Conservation (phyloP, 768 basidiomycete species). For the Sporobolomyces phaffii region DNA sequence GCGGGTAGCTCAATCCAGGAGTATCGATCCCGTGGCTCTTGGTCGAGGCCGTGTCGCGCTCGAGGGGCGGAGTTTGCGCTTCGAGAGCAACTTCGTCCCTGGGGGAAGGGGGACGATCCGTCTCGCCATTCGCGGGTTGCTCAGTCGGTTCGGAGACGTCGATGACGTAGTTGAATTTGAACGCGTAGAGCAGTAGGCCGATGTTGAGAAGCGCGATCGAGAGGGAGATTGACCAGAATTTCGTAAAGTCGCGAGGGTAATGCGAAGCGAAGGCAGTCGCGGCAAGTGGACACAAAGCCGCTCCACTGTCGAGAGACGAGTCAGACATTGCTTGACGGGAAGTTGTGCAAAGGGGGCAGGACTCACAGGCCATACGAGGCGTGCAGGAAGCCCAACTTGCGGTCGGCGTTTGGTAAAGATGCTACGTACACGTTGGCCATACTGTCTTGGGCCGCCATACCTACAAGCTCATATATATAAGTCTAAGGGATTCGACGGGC, state of each 20-base stretch:
- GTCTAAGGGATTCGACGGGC: not conserved
- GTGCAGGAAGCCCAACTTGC: constrained; percentile 17
- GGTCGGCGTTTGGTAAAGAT: not conserved
- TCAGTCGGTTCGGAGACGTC: constrained; percentile 7
- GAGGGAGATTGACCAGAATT: constrained; percentile 27
- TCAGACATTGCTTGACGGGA: not conserved
- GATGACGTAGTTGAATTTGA: constrained; percentile 28
- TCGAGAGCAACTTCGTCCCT: constrained; percentile 9
- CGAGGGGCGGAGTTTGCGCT: not conserved
- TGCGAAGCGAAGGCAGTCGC: constrained; percentile 28
- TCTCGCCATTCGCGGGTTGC: too few relatives aligned
- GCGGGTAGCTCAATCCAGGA: not conserved
- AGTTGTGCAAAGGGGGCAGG: not conserved
- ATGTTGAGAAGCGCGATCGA: constrained; percentile 10
- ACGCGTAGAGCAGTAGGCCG: constrained; percentile 14
- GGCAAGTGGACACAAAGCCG: constrained; percentile 21
- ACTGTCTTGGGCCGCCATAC: constrained; percentile 26
- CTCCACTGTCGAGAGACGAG: constrained; percentile 2
- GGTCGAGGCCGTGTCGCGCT: not conserved
- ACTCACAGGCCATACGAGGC: constrained; percentile 14
- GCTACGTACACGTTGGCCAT: constrained; percentile 33
- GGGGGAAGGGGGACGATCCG: not conserved
- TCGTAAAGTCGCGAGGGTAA: constrained; percentile 13
- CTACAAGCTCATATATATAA: not conserved
- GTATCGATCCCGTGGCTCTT: not conserved